phyloP scores from a whole-genome alignment of 805 yeast species.

The Zygosaccharomyces bailii region DNA sequence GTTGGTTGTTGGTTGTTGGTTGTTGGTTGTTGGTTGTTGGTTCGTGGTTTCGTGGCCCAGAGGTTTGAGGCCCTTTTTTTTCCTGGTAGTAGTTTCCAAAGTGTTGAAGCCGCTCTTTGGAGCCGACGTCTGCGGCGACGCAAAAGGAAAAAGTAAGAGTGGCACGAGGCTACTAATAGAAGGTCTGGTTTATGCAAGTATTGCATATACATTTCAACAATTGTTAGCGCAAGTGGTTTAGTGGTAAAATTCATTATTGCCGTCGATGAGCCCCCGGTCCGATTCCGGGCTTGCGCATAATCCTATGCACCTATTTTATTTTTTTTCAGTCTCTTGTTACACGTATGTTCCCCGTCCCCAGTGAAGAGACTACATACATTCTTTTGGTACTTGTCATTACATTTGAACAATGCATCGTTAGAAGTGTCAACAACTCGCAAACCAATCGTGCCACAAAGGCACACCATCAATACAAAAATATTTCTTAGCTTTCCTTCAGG shows the following conservation, averaged over 20 bases:
- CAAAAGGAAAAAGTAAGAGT: too few species aligned
- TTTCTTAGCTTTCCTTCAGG: not conserved
- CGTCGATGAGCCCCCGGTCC: constrained; percentile 9
- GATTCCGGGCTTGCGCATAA: constrained; percentile 8
- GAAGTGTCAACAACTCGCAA: not conserved
- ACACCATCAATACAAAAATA: not conserved
- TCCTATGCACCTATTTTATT: too few species aligned
- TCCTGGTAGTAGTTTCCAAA: not conserved
- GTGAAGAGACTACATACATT: not conserved
- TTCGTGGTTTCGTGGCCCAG: not conserved
- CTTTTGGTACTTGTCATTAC: not conserved
- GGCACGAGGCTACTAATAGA: not conserved
- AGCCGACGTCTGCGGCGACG: too few species aligned
- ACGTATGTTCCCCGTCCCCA: too few species aligned
- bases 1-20: too few species aligned
- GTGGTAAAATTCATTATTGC: constrained; percentile 9
- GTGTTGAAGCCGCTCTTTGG: not conserved
- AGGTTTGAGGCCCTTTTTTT: not conserved
- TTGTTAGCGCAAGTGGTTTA: constrained; percentile 5
- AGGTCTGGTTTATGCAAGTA: not conserved
- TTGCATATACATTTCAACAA: not conserved
- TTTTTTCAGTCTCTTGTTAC: too few species aligned
- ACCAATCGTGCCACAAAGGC: not conserved
- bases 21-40: not conserved
- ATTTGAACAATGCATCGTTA: not conserved